Base-by-base conservation (phyloP, 306 rosid species). In the Vigna reflexopilosa region DNA sequence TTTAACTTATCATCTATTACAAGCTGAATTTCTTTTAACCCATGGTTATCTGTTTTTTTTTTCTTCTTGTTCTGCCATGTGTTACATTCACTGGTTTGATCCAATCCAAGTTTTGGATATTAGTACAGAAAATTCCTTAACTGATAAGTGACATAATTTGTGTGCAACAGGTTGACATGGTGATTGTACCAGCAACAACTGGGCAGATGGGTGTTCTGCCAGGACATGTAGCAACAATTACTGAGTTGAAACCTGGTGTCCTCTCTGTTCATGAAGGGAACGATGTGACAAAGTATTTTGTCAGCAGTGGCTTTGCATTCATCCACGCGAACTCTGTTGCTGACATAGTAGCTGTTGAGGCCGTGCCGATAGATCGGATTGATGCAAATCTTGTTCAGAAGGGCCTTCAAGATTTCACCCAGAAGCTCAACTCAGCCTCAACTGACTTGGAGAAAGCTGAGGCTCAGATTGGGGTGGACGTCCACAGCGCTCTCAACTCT, bases 161-260 rank as follows among this genome's bases (percentile, higher is more conserved):
- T 75, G 66, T 71, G 57, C 49, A 67, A 79, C 86, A 96, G 99
- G 99, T 96, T 70, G 99, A 96, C 81, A 89, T 90, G 98, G 98
- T 93, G 36, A 96, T 93, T 69, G 87, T 96, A 76, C 99, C 98
- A 44, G 99, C 99, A 47, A 90, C 87, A 83, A 96, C 99, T 17
- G 99, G 99, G 8, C 93, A 90, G 57, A 91, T 96, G 99, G 99
- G 99, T 85, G 98, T 96, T 87, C 99, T 96, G 81, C 99, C 99
- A 20, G 99, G 99, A 38, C 99, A 96, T 57, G 99, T 96, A 61
- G 86, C 98, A 24, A 96, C 99, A 81, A 96, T 96, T 61, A 96
- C 99, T 14, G 99, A 96, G 87, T 85, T 96, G 91, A 96, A 93
- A 77, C 98, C 99, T 0, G 99, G 99, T 5, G 58, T 93, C 82